These are phyloP conservation scores for Digitaria exilis DNA, from an alignment of 202 grass and related monocot genomes.

Conservation along the genomic window DNA sequence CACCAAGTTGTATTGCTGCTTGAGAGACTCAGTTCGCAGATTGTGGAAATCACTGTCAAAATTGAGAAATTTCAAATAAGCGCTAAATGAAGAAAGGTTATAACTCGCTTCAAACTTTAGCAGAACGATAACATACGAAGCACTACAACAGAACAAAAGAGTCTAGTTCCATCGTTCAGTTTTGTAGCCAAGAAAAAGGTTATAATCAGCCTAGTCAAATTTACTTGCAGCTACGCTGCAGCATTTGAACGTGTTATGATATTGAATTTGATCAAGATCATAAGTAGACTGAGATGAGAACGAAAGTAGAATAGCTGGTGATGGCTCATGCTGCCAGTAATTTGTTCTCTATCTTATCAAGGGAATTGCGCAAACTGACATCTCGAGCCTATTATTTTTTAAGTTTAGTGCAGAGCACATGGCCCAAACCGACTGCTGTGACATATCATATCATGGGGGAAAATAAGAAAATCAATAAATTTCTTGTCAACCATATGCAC, in stretches of 20 bases:
- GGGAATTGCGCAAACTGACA: too few relatives aligned
- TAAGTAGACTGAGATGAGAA: slow-evolving; percentile 9
- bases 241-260: too few relatives aligned
- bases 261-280: too few relatives aligned
- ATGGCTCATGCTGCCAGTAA: too few relatives aligned
- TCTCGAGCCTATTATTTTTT: background rate
- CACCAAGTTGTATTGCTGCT: slow-evolving; percentile 83
- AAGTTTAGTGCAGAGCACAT: background rate
- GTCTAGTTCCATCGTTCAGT: slow-evolving; percentile 7
- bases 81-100: background rate
- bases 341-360: too few relatives aligned
- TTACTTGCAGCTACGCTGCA: too few relatives aligned
- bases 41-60: slow-evolving; percentile 86
- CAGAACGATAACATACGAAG: background rate
- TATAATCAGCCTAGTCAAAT: background rate
- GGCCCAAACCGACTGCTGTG: slow-evolving; percentile 10
- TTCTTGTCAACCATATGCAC: slow-evolving; percentile 24
- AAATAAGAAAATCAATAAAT: slow-evolving; percentile 33
- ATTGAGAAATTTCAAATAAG: slow-evolving; percentile 37
- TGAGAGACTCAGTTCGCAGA: slow-evolving; percentile 79
- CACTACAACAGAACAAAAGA: background rate
- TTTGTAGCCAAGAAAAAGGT: slow-evolving; percentile 3
- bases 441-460: background rate
- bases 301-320: background rate
- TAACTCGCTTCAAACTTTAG: slow-evolving; percentile 17